Evolutionary conservation across 1,284 basidiomycete genomes (phyloP).

Genomic region (Sparassis latifolia): DNA sequence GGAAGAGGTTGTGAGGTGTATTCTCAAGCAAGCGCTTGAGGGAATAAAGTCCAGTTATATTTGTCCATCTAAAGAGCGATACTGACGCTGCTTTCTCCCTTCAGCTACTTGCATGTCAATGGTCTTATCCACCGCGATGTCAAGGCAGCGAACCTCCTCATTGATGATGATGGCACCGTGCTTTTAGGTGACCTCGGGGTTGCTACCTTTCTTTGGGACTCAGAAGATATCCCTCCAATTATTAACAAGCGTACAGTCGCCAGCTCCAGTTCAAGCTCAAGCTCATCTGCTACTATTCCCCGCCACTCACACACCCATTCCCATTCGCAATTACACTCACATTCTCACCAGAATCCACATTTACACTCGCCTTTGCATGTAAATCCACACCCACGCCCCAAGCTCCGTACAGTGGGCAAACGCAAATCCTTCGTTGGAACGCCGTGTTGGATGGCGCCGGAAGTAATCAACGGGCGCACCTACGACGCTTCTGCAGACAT

Average conservation of each 20-base stretch:
- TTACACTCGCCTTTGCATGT: slow-evolving; percentile 11
- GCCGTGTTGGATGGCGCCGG: slow-evolving; percentile 95
- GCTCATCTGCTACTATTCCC: background rate
- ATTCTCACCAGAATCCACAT: slow-evolving; percentile 1
- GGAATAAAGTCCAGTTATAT: slow-evolving; percentile 63
- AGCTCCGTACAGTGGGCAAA: slow-evolving; percentile 43
- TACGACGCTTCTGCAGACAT: slow-evolving; percentile 87
- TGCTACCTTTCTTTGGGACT: slow-evolving; percentile 71
- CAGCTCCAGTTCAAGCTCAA: slow-evolving; percentile 5
- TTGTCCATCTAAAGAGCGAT: slow-evolving; percentile 1
- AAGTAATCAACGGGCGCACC: slow-evolving; percentile 76
- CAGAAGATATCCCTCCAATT: slow-evolving; percentile 34
- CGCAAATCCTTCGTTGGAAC: slow-evolving; percentile 89
- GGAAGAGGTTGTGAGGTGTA: slow-evolving; percentile 79
- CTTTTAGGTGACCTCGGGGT: slow-evolving; percentile 86
- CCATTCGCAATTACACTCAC: slow-evolving; percentile 9
- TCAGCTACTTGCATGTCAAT: slow-evolving; percentile 79
- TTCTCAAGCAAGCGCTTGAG: slow-evolving; percentile 76
- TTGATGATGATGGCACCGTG: slow-evolving; percentile 86
- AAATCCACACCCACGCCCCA: slow-evolving; percentile 2
- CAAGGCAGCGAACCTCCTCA: slow-evolving; percentile 85
- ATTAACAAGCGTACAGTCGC: slow-evolving; percentile 14
- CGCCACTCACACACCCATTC: slow-evolving; percentile 6
- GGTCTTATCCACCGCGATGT: slow-evolving; percentile 87
- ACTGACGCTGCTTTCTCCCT: background rate